Evolutionary conservation across 2,329 filamentous ascomycete genomes (phyloP), one percentile per base, ranked within the genome.

Genomic region (Thelonectria olida): DNA sequence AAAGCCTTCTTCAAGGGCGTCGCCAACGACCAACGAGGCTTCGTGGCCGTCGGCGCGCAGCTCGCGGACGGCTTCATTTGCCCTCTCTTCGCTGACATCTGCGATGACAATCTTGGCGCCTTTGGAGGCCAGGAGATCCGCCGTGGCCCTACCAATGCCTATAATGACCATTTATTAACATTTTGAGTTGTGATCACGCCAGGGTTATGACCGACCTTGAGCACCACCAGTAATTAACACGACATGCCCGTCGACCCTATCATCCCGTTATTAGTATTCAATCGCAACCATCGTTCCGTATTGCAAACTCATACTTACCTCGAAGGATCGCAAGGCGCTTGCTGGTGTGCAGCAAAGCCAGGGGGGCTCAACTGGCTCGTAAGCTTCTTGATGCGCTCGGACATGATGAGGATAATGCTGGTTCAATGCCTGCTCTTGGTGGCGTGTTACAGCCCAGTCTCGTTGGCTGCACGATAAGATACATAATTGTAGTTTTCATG

Each of bases 101-200:
- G 25, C 51, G 9, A 54, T 44, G 2, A 34, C 51, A 54, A 54
- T 54, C n/a, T 44, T 42, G 2, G 51, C 51, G n/a, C 51, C 51
- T 34, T 54, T 54, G 15, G 38, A 28, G 10, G 38, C 51, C 3
- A 54, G 4, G 7, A 54, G 39, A 1, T 45, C 19, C 22, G 51
- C 51, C 2, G 51, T 38, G 4, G 38, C 51, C 17, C 17, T 44
- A 25, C 51, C 51, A 23, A 54, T 54, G 5, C 51, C 51, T 54
- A 15, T 9, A 22, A 13, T n/a, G n/a, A n/a, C n/a, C n/a, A n/a
- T n/a, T n/a, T n/a, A n/a, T n/a, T n/a, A n/a, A n/a, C n/a, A n/a
- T n/a, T n/a, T n/a, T 20, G 12, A 7, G 13, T 28, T 6, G 31
- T 27, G 27, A 20, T 22, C 7, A 31, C 4, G 23, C 23, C 15